phyloP scores from a whole-genome alignment of 106 monocot genomes.

The Apostasia shenzhenica region DNA sequence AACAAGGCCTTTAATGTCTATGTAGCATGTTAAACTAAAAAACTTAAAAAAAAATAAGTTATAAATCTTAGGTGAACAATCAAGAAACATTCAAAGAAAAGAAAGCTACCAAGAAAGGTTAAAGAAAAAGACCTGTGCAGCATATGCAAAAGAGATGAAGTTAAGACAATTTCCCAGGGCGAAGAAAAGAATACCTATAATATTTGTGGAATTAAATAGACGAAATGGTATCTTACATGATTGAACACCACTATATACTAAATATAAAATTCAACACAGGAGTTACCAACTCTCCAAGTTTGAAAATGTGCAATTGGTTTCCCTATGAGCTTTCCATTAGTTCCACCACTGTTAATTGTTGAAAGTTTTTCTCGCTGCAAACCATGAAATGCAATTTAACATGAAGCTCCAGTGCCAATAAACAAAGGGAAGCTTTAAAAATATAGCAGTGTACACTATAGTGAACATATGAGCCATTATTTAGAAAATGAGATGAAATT shows the following conservation, averaged over 20 bases:
- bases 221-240: not conserved
- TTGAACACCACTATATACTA: not conserved
- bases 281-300: constrained; percentile 85
- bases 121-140: constrained; percentile 65
- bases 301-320: constrained; percentile 88
- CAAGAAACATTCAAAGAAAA: too few species aligned
- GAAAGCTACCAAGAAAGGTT: too few species aligned
- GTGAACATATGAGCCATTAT: too few species aligned
- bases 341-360: constrained; percentile 35
- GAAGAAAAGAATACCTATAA: constrained; percentile 76
- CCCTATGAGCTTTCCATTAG: constrained; percentile 39
- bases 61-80: too few species aligned
- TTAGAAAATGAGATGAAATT: too few species aligned
- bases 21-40: too few species aligned
- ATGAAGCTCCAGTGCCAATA: too few species aligned
- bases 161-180: constrained; percentile 87
- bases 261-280: not conserved
- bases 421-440: too few species aligned
- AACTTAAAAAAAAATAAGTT: too few species aligned
- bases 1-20: too few species aligned
- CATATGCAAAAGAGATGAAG: constrained; percentile 94
- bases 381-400: constrained; percentile 3
- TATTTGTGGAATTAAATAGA: constrained; percentile 3
- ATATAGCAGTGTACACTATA: too few species aligned
- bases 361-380: constrained; percentile 72